phyloP scores from a whole-genome alignment of 1,139 yeast species.

The Zygosaccharomyces sapae region DNA sequence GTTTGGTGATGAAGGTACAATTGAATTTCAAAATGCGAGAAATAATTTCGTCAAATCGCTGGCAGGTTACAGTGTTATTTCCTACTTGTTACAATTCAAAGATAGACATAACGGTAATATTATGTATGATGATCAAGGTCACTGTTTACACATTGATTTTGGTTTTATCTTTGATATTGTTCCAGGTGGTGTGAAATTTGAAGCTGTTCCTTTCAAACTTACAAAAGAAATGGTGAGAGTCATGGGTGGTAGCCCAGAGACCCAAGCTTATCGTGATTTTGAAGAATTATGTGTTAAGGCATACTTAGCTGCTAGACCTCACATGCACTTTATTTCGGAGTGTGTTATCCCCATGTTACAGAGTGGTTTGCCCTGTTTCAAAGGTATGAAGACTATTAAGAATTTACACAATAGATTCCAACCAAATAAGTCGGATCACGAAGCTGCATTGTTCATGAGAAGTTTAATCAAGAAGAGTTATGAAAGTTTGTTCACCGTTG shows the following conservation, averaged over 20 bases:
- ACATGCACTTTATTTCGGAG: slow-evolving; percentile 79
- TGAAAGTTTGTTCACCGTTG: slow-evolving; percentile 86
- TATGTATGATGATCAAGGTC: slow-evolving; percentile 96
- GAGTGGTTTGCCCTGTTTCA: slow-evolving; percentile 94
- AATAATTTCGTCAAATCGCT: slow-evolving; percentile 88
- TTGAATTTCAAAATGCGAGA: slow-evolving; percentile 86
- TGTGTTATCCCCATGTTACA: slow-evolving; percentile 91
- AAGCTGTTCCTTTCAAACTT: slow-evolving; percentile 93
- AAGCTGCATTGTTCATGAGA: slow-evolving; percentile 76
- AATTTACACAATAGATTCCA: slow-evolving; percentile 76
- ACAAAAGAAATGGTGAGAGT: slow-evolving; percentile 95
- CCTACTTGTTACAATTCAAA: slow-evolving; percentile 87
- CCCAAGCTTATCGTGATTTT: slow-evolving; percentile 90
- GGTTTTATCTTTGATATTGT: slow-evolving; percentile 98
- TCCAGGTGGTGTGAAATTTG: slow-evolving; percentile 98
- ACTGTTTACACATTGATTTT: slow-evolving; percentile 91
- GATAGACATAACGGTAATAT: slow-evolving; percentile 99
- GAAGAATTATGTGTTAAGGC: slow-evolving; percentile 95
- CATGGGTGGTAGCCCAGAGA: slow-evolving; percentile 79
- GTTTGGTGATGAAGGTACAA: slow-evolving; percentile 88
- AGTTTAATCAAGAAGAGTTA: slow-evolving; percentile 72
- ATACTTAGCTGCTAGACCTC: slow-evolving; percentile 85
- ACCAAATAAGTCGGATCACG: slow-evolving; percentile 73
- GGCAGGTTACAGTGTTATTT: slow-evolving; percentile 93
- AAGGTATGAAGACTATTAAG: slow-evolving; percentile 72